Evolutionary conservation across 1,284 basidiomycete genomes (phyloP), one percentile per base, ranked within the genome.

Genomic region (Trichosporon sp.): DNA sequence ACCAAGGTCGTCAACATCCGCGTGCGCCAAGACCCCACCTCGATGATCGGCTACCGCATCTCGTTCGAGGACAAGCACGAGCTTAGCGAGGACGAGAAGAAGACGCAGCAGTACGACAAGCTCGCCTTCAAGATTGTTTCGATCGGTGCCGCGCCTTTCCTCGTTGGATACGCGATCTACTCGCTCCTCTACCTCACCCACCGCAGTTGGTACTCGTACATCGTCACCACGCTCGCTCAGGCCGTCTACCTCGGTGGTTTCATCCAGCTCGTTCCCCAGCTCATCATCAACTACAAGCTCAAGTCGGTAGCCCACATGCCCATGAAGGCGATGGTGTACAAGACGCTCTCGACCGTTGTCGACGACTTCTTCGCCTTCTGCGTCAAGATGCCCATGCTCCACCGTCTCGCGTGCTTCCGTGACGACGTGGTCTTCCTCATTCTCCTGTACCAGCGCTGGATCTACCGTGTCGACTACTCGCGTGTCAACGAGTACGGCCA

Each of bases 271-370:
- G 86, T 97, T 68, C 95, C 95, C 56, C 94, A 96, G 83, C 84
- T 97, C 56, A 83, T 84, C 79, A 94, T 96, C 86, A 96, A 98
- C 86, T 97, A 96, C 87, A 96, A 97, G 84, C 88, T 96, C 74
- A 96, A 96, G 91, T 91, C 85, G 66, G 81, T 83, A 10, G 79
- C 80, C 21, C 80, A 83, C 67, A 80, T 83, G 75, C 81, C 83
- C 10, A 93, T 96, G 90, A 97, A 96, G 84, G 93, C 96, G 2
- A 95, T 98, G 91, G 90, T 96, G 74, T 98, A 93, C 88, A 97
- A 97, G 86, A 91, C 92, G 2, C 85, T 85, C 26, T 81, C 80
- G 1, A 85, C 85, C 5, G 84, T 87, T 68, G 92, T 97, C 38
- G 95, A 98, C 84, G 95, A 97, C 85, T 88, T 96, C 76, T 96